Percentiles rank a stretch among this genome's conserved stretches.
phyloP scores from a whole-genome alignment of 345 rosid species.

The Chamaenerion angustifolium region DNA sequence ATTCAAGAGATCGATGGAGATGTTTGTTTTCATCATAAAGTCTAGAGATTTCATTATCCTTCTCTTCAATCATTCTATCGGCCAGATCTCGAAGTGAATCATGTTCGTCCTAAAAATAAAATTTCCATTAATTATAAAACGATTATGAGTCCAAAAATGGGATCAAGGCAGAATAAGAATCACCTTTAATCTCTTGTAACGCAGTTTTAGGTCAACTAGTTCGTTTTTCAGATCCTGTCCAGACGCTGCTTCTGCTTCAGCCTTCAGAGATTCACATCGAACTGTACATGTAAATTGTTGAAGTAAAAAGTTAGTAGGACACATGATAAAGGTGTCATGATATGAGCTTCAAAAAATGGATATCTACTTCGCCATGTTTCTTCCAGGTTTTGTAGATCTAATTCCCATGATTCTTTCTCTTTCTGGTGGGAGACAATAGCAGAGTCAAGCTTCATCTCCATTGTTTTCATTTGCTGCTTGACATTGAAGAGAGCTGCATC shows the following conservation, averaged over 20 bases:
- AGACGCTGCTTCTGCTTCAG: constrained; percentile 62
- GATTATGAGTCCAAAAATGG: not conserved
- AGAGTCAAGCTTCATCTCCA: constrained; percentile 56
- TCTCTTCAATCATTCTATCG: constrained; percentile 86
- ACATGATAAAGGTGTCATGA: not conserved
- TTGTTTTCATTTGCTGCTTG: constrained; percentile 49
- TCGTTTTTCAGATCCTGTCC: constrained; percentile 51
- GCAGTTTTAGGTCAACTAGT: constrained; percentile 46
- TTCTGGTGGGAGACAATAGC: constrained; percentile 42
- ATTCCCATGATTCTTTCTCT: constrained; percentile 78
- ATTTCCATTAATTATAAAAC: constrained; percentile 8
- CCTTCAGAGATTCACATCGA: constrained; percentile 55
- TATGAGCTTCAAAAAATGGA: not conserved
- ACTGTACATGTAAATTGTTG: constrained; percentile 29
- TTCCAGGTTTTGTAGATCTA: constrained; percentile 68
- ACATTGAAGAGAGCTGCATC: constrained; percentile 51
- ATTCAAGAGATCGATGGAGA: constrained; percentile 56
- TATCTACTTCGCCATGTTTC: constrained; percentile 74
- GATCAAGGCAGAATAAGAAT: constrained; percentile 1
- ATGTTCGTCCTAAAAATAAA: constrained; percentile 66
- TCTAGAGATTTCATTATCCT: constrained; percentile 74
- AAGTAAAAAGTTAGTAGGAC: constrained; percentile 2
- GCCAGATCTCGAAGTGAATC: constrained; percentile 78
- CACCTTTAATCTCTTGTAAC: constrained; percentile 62
- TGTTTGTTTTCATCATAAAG: constrained; percentile 56